phyloP scores from a whole-genome alignment of 129 eudicot species.

The Chrysanthemum lavandulifolium region DNA sequence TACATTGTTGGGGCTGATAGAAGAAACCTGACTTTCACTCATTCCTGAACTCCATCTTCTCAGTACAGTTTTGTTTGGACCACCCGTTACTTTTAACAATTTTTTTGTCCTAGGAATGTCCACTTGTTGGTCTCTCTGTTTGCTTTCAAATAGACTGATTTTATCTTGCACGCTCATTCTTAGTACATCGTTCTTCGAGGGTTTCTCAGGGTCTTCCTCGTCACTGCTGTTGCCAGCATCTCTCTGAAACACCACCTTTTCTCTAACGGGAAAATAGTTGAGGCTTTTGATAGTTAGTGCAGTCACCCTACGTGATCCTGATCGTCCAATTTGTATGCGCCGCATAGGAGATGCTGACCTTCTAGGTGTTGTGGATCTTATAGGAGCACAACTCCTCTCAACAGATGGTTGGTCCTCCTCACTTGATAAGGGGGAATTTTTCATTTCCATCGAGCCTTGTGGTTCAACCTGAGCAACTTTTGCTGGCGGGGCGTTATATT shows the following conservation, averaged over 20 bases:
- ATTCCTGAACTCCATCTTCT: conserved; percentile 97
- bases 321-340: conserved; percentile 84
- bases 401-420: conserved; percentile 70
- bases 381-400: conserved; percentile 67
- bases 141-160: conserved; percentile 89
- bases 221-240: conserved; percentile 60
- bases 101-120: conserved; percentile 40
- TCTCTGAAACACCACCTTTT: conserved; percentile 47
- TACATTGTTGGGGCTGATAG: conserved; percentile 19
- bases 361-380: conserved; percentile 82
- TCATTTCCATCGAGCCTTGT: conserved; percentile 58
- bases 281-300: conserved; percentile 82
- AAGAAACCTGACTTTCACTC: conserved; percentile 50
- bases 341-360: conserved; percentile 97
- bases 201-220: conserved; percentile 48
- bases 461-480: conserved; percentile 70
- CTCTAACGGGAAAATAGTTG: conserved; percentile 58
- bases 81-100: conserved; percentile 31
- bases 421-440: conserved; percentile 66
- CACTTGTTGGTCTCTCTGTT: conserved; percentile 61
- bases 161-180: conserved; percentile 96
- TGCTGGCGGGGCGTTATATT: conserved; percentile 56
- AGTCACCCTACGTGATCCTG: conserved; percentile 78
- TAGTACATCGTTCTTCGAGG: conserved; percentile 41
- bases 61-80: conserved; percentile 69